Base-by-base conservation (phyloP, 768 basidiomycete genomes). In the Tricholoma bakamatsutake region DNA sequence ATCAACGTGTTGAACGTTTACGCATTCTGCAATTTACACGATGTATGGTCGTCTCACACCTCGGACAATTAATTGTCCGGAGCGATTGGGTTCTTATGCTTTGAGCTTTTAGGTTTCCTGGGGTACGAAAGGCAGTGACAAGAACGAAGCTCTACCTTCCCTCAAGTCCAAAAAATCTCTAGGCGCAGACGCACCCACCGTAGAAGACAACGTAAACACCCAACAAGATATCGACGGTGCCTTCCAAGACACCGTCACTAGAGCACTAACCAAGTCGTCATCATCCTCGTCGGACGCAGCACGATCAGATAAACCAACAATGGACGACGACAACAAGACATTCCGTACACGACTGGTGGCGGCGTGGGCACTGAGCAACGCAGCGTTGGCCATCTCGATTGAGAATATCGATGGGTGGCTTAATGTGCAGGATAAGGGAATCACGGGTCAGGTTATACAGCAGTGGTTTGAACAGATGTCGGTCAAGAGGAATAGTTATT, bases 11-110 rank as follows among this genome's bases (percentile, higher is more conserved):
- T 95, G 59, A 96, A 96, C 71, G 90, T 95, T 40, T 98, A 98
- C 67, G 93, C 95, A 1, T 98, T 98, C 79, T 96, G 93, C 74
- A 97, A 97, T 73, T 75, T 97, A 71, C 93, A 92, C 69, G 93
- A 94, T 69, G 90, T 88, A 58, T 49, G n/a, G n/a, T n/a, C n/a
- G n/a, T n/a, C n/a, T n/a, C n/a, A n/a, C n/a, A n/a, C n/a, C n/a
- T n/a, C n/a, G n/a, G n/a, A n/a, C n/a, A n/a, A n/a, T n/a, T n/a
- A n/a, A n/a, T n/a, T n/a, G n/a, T n/a, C n/a, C n/a, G 35, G 34
- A n/a, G n/a, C 34, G 52, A 45, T 24, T 18, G 50, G 85, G 21
- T 24, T 24, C 51, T 54, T 34, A 37, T 27, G 34, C 30, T 39
- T 40, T 52, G 50, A 18, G 55, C 33, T 43, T 87, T 69, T 56